A percentile compares a stretch with the other conserved stretches of the same genome.
Evolutionary conservation across 192 early-diverging fungal species (phyloP).

Genomic region (Rhizophagus clarus): DNA sequence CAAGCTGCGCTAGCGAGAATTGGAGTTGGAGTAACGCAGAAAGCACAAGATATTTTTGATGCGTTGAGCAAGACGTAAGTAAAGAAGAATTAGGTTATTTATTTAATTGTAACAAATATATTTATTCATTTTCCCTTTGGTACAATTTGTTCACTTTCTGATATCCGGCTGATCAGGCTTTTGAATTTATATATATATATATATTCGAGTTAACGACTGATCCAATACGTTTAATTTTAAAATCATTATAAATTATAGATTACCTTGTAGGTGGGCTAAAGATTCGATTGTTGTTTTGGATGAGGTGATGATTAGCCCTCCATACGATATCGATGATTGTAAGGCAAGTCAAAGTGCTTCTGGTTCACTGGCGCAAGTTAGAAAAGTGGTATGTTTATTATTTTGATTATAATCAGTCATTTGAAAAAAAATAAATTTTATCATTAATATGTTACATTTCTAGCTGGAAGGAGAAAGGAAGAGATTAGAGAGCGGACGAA

Average conservation of each 20-base stretch:
- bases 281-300: constrained; percentile 79
- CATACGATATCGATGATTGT: constrained; percentile 72
- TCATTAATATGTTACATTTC: not conserved
- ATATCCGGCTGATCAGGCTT: not conserved
- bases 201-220: not conserved
- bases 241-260: constrained; percentile 34
- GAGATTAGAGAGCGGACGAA: constrained; percentile 43
- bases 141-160: not conserved
- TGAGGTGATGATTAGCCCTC: constrained; percentile 75
- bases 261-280: constrained; percentile 80
- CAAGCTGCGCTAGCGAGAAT: constrained; percentile 56
- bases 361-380: constrained; percentile 66
- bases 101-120: not conserved
- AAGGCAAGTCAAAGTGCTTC: constrained; percentile 58
- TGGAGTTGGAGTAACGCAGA: constrained; percentile 77
- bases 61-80: constrained; percentile 76
- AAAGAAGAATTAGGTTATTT: not conserved
- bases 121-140: constrained; percentile 12
- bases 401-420: not conserved
- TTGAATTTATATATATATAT: not conserved
- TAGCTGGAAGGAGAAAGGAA: constrained; percentile 55
- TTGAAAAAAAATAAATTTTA: not conserved
- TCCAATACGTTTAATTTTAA: not conserved
- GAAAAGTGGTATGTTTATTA: constrained; percentile 65
- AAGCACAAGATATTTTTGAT: constrained; percentile 80